phyloP scores from a whole-genome alignment of 805 yeast species.

The Yamadazyma ubonensis region DNA sequence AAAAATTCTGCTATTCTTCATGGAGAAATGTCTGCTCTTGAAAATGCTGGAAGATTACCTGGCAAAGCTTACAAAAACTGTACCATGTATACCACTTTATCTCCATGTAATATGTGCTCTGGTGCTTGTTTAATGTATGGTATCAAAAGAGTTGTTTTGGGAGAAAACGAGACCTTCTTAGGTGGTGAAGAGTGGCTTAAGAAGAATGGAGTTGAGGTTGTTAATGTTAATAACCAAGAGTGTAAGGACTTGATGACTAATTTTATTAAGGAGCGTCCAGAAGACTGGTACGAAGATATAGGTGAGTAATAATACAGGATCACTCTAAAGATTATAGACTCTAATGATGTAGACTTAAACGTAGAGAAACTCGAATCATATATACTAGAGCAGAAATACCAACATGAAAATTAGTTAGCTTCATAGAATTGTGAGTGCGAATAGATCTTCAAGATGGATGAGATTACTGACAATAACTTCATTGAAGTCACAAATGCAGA shows the following conservation, averaged over 20 bases:
- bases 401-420: too few species aligned
- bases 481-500: constrained; percentile 29
- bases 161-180: constrained; percentile 78
- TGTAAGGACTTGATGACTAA: constrained; percentile 72
- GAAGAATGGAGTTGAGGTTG: constrained; percentile 69
- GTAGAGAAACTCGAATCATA: too few species aligned
- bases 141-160: constrained; percentile 80
- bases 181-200: constrained; percentile 81
- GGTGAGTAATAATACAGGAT: too few species aligned
- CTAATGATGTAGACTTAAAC: too few species aligned
- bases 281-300: constrained; percentile 80
- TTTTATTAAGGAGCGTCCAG: constrained; percentile 77
- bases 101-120: constrained; percentile 94
- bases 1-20: constrained; percentile 81
- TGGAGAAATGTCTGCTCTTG: constrained; percentile 88
- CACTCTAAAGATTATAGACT: too few species aligned
- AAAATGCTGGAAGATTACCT: constrained; percentile 84
- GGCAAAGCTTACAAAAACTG: constrained; percentile 78
- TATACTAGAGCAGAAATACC: too few species aligned
- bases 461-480: constrained; percentile 61
- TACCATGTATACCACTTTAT: constrained; percentile 87
- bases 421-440: too few species aligned
- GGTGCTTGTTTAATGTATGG: constrained; percentile 93
- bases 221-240: constrained; percentile 55
- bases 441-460: constrained; percentile 52